Evolutionary conservation across 768 basidiomycete genomes (phyloP), one percentile per base, ranked within the genome.

Genomic region (Pisolithus microcarpus): DNA sequence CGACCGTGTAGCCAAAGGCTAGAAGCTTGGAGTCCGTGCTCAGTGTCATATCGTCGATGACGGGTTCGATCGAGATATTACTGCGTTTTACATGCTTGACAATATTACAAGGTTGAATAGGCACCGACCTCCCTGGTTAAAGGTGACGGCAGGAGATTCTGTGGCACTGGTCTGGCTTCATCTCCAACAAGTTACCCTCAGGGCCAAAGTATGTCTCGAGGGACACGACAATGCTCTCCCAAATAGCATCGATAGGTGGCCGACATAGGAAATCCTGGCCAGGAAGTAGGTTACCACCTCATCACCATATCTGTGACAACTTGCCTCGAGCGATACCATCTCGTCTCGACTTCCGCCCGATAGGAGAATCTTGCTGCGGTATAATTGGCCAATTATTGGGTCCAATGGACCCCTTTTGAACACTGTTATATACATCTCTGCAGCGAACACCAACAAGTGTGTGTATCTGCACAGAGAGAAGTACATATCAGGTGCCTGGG

Each of bases 1-100:
- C 96, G 54, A 94, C 87, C 10, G 93, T 94, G 68, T 87, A 98
- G 7, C 95, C 96, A 66, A 96, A 97, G 1, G 94, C 91, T 42
- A 93, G 81, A 19, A 98, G 75, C 61, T 87, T 87, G 5, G 93
- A 91, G 66, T 99, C 96, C 39, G 78, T 82, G 66, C 87, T 90
- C 58, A 99, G 80, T 6, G 90, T 74, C 42, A 72, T 68, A 34
- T 83, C 80, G 64, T 97, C 91, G 57, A 94, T 79, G 48, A 75
- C 68, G 40, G 81, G 75, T 52, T 80, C 77, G 51, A 91, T 77
- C 54, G 75, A 70, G 24, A 75, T 59, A 52, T 80, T 75, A 58
- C 82, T 79, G 61, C 89, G 84, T 60, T 76, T 75, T 52, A 94
- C 93, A 56, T 93, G 5, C 23, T 24, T 24, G 23, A 24, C 23